Evolutionary conservation across 2,329 filamentous ascomycete genomes (phyloP), one percentile per base, ranked within the genome.

Genomic region (Pseudogymnoascus sp.): DNA sequence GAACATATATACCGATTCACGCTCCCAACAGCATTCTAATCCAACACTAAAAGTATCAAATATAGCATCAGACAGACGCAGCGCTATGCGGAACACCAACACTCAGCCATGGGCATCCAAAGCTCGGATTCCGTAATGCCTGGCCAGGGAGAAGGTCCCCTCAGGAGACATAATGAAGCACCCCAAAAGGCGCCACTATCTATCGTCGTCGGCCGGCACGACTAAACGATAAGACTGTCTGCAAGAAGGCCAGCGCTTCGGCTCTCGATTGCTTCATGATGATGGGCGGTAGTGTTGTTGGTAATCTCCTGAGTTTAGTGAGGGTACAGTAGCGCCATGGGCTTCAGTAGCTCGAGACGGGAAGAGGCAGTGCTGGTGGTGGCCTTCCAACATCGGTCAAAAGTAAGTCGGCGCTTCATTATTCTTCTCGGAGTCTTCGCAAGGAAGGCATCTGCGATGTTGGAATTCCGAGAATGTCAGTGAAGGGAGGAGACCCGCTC

Each of bases 1-100:
- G 26, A 14, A 33, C 50, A 56, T 56, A 56, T 33, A 56, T 56
- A 56, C n/a, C 33, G 50, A 56, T 56, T 56, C 50, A 56, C n/a
- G 6, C n/a, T 56, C 29, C 26, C 26, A 33, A 56, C 50, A 31
- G 6, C 47, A 56, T 56, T 56, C n/a, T 33, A 33, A 33, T 13
- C n/a, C n/a, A 56, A 33, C 50, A 19, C 26, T 33, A 56, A 31
- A 56, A 19, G 2, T 13, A 33, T 13, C 29, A 56, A 31, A 19
- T 56, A 56, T 19, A 56, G 26, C 5, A 33, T 33, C 26, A 56
- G 0, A 13, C 33, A 56, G 10, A 56, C 10, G 47, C n/a, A 10
- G 29, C n/a, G 10, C 21, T 50, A 26, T 33, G 2, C 29, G n/a
- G 33, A 56, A 56, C 50, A 33, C 50, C 50, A 56, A 56, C 50